Base-by-base conservation (phyloP, 1,139 yeast genomes). In the Magnusiomyces paraingens region DNA sequence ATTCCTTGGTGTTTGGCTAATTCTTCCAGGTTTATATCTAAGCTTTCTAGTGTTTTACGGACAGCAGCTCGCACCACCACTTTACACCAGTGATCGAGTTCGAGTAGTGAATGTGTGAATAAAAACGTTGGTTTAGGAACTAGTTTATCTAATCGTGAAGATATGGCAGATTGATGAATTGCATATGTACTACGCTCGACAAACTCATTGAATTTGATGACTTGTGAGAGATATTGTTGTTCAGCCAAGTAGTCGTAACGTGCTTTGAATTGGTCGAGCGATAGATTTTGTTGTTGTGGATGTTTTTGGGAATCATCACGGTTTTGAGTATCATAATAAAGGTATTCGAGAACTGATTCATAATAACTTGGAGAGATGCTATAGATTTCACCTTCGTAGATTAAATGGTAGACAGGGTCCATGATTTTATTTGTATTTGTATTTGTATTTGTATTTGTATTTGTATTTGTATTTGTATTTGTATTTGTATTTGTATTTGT, bases 31-130 rank as follows among this genome's bases (percentile, higher is more conserved):
- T n/a, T 26, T 11, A 47, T 38, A 6, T 32, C 44, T 4, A 47
- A 22, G 12, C 20, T 38, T 38, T n/a, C 35, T 14, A 47, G 50
- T 17, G 50, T 42, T 15, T 12, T 18, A 20, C 38, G 36, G 4
- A 47, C 36, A 2, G 29, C n/a, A 2, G 18, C 12, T n/a, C 22
- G 22, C 6, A 47, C 40, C 3, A 26, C 35, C 18, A 26, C 21
- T n/a, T 39, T 26, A 21, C 50, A 47, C 50, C 50, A 47, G 40
- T 47, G 50, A 20, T 47, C 50, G n/a, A 47, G 50, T 15, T 47
- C 50, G 5, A 47, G 44, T 14, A 47, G 36, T n/a, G 50, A 47
- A 5, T 47, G 35, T 10, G 50, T 39, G 17, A 47, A 47, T 3
- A 18, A 14, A 21, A 47, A 47, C n/a, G 50, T 29, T 3, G 50